Evolutionary conservation across 148 eudicot genomes (phyloP), one percentile per base, ranked within the genome.

Genomic region (Camellia lanceoleosa): DNA sequence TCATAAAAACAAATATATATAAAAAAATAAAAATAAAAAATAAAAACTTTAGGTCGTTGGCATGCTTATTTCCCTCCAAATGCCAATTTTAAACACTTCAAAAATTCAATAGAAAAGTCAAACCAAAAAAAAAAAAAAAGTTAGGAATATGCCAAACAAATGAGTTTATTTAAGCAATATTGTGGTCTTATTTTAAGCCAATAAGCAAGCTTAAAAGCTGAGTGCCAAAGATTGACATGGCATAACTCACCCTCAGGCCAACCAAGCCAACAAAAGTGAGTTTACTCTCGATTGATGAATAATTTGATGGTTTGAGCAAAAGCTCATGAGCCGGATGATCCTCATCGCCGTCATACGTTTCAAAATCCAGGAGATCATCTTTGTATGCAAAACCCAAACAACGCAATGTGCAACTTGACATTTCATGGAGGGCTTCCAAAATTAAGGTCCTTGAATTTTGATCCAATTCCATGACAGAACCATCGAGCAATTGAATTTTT

Each of bases 241-340:
- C 16, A 44, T 18, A 68, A 79, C 85, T 75, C 43, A 83, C 85
- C 55, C 85, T 75, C n/a, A 83, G 63, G 20, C 82, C 82, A 79
- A 77, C 82, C 82, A 83, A 44, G 65, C 85, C 85, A 70, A 75
- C 85, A 75, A 83, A 83, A 46, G 66, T 75, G 65, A 83, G 82
- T 30, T 79, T 62, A 61, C 85, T 83, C 82, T 83, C 85, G 11
- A 83, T 83, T 0, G 71, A 74, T 7, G 82, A 52, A 74, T 83
- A 83, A 13, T 79, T 83, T 1, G 79, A 74, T 51, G 82, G 85
- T 30, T 83, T 75, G 51, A 79, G 82, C 60, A 83, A 61, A 23
- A 83, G 75, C 51, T 68, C 54, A 51, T 83, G 85, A 68, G 85
- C 85, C n/a, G 79, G 85, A 69, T 83, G 85, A 58, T 83, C 85